Evolutionary conservation across 768 basidiomycete species (phyloP).

Genomic region (Guyanaporus albipodus): DNA sequence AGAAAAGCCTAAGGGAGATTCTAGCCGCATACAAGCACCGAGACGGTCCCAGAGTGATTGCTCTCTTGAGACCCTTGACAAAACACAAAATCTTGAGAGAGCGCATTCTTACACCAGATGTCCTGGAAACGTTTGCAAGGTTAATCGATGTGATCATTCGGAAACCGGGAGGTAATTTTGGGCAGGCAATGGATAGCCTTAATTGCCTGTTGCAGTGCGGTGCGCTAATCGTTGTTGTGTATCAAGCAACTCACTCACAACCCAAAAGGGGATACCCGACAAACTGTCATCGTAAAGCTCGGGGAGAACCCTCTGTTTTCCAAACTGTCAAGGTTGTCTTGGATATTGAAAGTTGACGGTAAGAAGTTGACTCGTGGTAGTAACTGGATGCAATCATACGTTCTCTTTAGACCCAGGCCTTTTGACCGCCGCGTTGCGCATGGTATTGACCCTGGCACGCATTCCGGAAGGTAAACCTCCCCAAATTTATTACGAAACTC

Average conservation of each 20-base stretch:
- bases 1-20: conserved; percentile 8
- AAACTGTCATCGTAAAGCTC: conserved; percentile 6
- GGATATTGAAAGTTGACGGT: conserved; percentile 15
- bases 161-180: conserved; percentile 4
- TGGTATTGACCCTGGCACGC: conserved; percentile 15
- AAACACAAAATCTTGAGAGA: conserved; percentile 15
- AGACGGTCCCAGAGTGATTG: conserved; percentile 16
- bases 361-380: neutral
- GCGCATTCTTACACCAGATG: conserved; percentile 13
- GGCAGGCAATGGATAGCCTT: conserved; percentile 24
- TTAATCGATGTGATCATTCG: conserved; percentile 13
- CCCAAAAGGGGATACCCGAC: conserved; percentile 10
- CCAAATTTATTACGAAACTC: no score
- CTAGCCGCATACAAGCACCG: conserved; percentile 11
- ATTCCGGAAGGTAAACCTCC: conserved; percentile 14
- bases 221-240: neutral
- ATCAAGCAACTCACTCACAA: neutral
- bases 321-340: conserved; percentile 7
- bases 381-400: neutral
- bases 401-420: conserved; percentile 6
- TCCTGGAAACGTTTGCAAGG: conserved; percentile 7
- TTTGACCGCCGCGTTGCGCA: conserved; percentile 17
- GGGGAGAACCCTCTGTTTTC: neutral
- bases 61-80: conserved; percentile 19
- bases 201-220: conserved; percentile 17